Percentiles rank a stretch among this genome's conserved stretches.
These are phyloP conservation scores for Globisporangium sylvaticum DNA, from an alignment of 352 stramenopile species.

Conservation along the genomic window DNA sequence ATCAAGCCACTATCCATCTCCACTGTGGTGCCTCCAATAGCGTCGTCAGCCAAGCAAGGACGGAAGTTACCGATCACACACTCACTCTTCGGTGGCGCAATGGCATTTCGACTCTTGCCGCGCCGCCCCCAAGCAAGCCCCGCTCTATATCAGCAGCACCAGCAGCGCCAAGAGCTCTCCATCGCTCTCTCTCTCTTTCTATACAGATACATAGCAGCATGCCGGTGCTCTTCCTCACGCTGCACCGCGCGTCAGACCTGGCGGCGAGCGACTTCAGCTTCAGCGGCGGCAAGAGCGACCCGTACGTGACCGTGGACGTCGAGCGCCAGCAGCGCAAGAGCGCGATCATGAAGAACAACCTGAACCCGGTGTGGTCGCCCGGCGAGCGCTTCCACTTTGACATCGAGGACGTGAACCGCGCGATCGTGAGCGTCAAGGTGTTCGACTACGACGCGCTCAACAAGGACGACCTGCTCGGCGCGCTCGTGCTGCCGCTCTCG, in stretches of 20 bases:
- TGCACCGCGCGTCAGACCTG: slow-evolving; percentile 48
- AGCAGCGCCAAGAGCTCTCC: background rate
- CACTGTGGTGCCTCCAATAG: background rate
- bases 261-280: slow-evolving; percentile 57
- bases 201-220: slow-evolving; percentile 17
- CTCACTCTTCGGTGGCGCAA: background rate
- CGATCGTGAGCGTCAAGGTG: slow-evolving; percentile 50
- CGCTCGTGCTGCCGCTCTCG: slow-evolving; percentile 45
- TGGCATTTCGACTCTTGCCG: slow-evolving; percentile 4
- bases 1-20: background rate
- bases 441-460: slow-evolving; percentile 69
- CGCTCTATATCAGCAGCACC: background rate
- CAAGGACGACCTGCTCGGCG: slow-evolving; percentile 58
- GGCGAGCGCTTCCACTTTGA: slow-evolving; percentile 61
- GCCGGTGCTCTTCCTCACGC: slow-evolving; percentile 47
- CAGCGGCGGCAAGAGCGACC: slow-evolving; percentile 60
- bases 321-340: slow-evolving; percentile 50
- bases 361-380: slow-evolving; percentile 66
- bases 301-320: slow-evolving; percentile 64
- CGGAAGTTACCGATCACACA: background rate
- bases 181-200: background rate
- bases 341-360: slow-evolving; percentile 49
- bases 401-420: slow-evolving; percentile 32
- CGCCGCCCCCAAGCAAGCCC: background rate
- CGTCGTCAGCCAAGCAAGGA: background rate